Evolutionary conservation across 305 asterid species (phyloP).

Genomic region (Rubia balearica): DNA sequence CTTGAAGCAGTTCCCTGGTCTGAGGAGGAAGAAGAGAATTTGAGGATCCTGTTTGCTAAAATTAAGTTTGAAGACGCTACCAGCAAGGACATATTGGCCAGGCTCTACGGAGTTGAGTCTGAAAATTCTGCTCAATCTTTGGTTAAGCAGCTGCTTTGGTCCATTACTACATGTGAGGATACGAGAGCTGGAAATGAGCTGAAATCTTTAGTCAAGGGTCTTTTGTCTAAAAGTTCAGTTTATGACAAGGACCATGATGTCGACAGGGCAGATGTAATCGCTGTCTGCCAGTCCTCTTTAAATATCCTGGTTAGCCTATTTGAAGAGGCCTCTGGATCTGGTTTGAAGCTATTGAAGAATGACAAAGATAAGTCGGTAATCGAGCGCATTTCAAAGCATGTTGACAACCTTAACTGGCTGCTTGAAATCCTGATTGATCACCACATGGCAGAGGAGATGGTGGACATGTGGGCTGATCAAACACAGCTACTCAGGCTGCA

Average conservation of each 20-base stretch:
- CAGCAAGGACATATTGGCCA: conserved; percentile 48
- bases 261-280: conserved; percentile 48
- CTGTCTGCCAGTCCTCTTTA: conserved; percentile 52
- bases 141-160: conserved; percentile 62
- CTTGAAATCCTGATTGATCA: conserved; percentile 72
- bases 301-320: conserved; percentile 46
- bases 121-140: conserved; percentile 41
- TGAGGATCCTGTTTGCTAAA: conserved; percentile 46
- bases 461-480: conserved; percentile 65
- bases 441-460: conserved; percentile 72
- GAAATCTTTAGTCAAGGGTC: conserved; percentile 67
- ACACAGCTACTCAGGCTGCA: conserved; percentile 47
- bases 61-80: conserved; percentile 37
- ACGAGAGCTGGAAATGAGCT: conserved; percentile 65
- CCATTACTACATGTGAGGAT: conserved; percentile 52
- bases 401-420: conserved; percentile 74
- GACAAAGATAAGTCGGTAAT: conserved; percentile 46
- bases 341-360: conserved; percentile 22
- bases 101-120: conserved; percentile 40
- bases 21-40: conserved; percentile 91
- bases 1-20: conserved; percentile 93
- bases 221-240: conserved; percentile 56
- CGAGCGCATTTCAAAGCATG: conserved; percentile 65
- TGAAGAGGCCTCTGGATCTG: conserved; percentile 45
- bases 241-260: conserved; percentile 49